Percentiles rank a stretch among this genome's conserved stretches.
These are phyloP conservation scores for Barnettozyma siamensis DNA, from an alignment of 805 yeast species.

Conservation along the genomic window DNA sequence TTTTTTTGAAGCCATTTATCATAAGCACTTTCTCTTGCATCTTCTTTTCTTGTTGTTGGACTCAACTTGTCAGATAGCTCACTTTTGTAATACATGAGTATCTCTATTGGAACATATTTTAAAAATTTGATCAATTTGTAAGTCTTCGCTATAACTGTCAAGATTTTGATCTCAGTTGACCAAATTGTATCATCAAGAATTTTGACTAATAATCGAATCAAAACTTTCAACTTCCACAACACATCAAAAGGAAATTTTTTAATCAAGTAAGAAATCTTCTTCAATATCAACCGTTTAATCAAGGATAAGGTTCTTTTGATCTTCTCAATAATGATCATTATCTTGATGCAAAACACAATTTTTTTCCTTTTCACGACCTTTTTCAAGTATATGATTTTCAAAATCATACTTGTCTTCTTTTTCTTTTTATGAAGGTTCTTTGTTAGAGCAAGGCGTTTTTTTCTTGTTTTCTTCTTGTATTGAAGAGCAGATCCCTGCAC, in stretches of 20 bases:
- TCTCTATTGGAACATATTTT: slow-evolving; percentile 14
- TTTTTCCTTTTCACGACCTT: slow-evolving; percentile 12
- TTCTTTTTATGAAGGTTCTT: slow-evolving; percentile 16
- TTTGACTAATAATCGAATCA: slow-evolving; percentile 14
- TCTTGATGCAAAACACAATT: slow-evolving; percentile 13
- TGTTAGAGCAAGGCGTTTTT: not conserved
- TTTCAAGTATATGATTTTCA: slow-evolving; percentile 20
- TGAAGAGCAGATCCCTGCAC: not conserved
- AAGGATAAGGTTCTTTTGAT: slow-evolving; percentile 15
- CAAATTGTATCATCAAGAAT: slow-evolving; percentile 17
- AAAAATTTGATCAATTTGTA: slow-evolving; percentile 11
- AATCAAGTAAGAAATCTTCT: slow-evolving; percentile 12
- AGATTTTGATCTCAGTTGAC: slow-evolving; percentile 17
- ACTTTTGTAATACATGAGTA: slow-evolving; percentile 15
- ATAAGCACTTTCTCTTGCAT: not conserved
- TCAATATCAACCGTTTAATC: slow-evolving; percentile 13
- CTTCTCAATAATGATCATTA: slow-evolving; percentile 20
- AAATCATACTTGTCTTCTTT: slow-evolving; percentile 10
- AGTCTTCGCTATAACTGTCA: slow-evolving; percentile 13
- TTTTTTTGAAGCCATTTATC: not conserved
- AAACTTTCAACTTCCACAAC: slow-evolving; percentile 15
- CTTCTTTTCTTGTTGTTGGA: slow-evolving; percentile 5
- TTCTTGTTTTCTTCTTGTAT: not conserved
- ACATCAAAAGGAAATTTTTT: slow-evolving; percentile 18
- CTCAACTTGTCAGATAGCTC: slow-evolving; percentile 13